Evolutionary conservation across 2,329 filamentous ascomycete species (phyloP).

Genomic region (Davidsoniella australis): DNA sequence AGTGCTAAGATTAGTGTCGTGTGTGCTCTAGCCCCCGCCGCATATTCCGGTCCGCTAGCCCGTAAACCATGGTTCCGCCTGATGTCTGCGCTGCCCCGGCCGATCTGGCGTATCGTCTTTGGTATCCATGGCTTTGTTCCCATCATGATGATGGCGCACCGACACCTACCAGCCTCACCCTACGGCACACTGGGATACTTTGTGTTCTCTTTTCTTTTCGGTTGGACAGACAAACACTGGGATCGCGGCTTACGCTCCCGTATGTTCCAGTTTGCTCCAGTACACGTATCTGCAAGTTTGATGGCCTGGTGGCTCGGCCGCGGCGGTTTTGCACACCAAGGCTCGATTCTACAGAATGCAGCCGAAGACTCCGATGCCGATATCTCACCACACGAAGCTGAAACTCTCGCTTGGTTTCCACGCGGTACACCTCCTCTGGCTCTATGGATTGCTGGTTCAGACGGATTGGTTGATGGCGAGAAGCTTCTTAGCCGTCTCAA

Average conservation of each 20-base stretch:
- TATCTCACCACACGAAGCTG: constrained; percentile 9
- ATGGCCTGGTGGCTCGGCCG: constrained; percentile 93
- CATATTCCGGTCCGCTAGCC: constrained; percentile 74
- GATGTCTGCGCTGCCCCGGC: constrained; percentile 41
- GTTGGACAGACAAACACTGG: constrained; percentile 75
- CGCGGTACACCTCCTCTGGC: constrained; percentile 65
- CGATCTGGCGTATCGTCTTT: constrained; percentile 64
- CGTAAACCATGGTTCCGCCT: constrained; percentile 83
- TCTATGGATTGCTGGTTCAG: constrained; percentile 70
- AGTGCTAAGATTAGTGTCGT: constrained; percentile 74
- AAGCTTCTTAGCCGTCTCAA: constrained; percentile 59
- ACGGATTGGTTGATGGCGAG: constrained; percentile 69
- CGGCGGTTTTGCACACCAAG: constrained; percentile 63
- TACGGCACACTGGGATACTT: constrained; percentile 76
- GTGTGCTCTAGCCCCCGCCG: constrained; percentile 78
- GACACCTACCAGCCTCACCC: constrained; percentile 41
- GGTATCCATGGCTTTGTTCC: constrained; percentile 90
- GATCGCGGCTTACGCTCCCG: constrained; percentile 61
- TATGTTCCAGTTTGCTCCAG: constrained; percentile 83
- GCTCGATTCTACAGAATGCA: constrained; percentile 69
- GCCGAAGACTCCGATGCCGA: constrained; percentile 43
- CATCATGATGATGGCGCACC: constrained; percentile 76
- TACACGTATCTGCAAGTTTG: constrained; percentile 74
- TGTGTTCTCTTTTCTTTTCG: constrained; percentile 78
- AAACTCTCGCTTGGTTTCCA: constrained; percentile 54